Evolutionary conservation across 441 rosid genomes (phyloP).

Genomic region (Daphne laureola): DNA sequence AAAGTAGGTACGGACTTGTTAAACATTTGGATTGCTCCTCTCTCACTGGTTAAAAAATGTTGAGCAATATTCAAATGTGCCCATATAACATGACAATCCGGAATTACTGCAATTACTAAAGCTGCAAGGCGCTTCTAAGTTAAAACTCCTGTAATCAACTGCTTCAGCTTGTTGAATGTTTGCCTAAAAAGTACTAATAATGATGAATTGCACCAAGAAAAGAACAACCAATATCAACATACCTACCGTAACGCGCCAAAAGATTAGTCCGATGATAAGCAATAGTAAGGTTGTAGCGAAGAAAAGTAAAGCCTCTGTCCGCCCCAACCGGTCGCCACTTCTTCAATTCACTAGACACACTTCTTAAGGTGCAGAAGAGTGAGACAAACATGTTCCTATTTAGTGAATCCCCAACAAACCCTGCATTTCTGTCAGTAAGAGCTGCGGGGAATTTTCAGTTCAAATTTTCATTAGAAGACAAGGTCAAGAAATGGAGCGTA

Average conservation of each 20-base stretch:
- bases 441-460: constrained; percentile 1
- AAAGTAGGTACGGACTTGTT: too few species aligned
- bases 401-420: constrained; percentile 89
- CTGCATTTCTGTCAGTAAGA: constrained; percentile 57
- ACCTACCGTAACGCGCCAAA: constrained; percentile 89
- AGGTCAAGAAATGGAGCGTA: constrained; percentile 17
- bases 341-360: constrained; percentile 48
- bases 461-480: constrained; percentile 2
- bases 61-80: too few species aligned
- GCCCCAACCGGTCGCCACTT: constrained; percentile 96
- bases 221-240: constrained; percentile 30
- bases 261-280: constrained; percentile 94
- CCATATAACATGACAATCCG: too few species aligned
- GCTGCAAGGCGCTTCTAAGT: too few species aligned
- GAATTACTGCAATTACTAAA: too few species aligned
- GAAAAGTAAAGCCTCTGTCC: constrained; percentile 86
- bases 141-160: too few species aligned
- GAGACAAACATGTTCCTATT: constrained; percentile 96
- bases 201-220: neutral
- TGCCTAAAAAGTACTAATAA: neutral
- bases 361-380: constrained; percentile 63
- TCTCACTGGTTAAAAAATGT: too few species aligned
- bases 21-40: too few species aligned
- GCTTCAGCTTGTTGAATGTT: too few species aligned
- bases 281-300: constrained; percentile 67